Evolutionary conservation across 2,329 filamentous ascomycete genomes (phyloP), one percentile per base, ranked within the genome.

Genomic region (Aspergillus calidoustus): DNA sequence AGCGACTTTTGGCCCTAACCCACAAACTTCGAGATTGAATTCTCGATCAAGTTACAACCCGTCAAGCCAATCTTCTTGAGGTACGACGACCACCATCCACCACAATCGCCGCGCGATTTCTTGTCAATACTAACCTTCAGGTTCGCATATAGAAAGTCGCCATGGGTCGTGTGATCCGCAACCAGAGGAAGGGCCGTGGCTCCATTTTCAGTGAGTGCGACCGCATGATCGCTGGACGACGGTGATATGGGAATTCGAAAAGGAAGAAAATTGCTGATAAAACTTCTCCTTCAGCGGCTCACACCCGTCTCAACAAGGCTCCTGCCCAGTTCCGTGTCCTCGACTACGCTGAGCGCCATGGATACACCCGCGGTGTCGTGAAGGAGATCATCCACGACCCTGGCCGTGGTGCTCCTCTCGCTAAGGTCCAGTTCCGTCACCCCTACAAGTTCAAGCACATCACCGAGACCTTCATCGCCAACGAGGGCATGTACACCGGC

Each of bases 401-500:
- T 76, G 95, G 95, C 82, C 93, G 95, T 85, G 95, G 95, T 86
- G 93, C 96, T 83, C 95, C 95, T 76, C 92, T 99, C 79, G 95
- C 95, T 81, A 92, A 92, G 84, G 93, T 99, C 79, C 85, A 88
- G 76, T 99, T 99, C 92, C 93, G 95, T 77, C 91, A 96, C 84
- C 93, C 95, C 77, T 99, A 99, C 91, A 89, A 89, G 83, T 98
- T 92, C 91, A 97, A 96, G 90, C 90, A 93, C 81, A 86, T 93
- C 82, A 94, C 91, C 82, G 93, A 99, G 90, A 99, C 95, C 75
- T 97, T 99, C 90, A 99, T 99, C 80, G 95, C 95, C 84, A 99
- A 98, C 86, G 95, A 98, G 88, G 95, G 95, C 86, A 97, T 98
- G 93, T 99, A 98, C 92, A 97, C 95, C 73, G 95, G 95, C 81